These are phyloP conservation scores for Gossypium schwendimanii DNA, from an alignment of 441 rosid genomes.

Conservation along the genomic window DNA sequence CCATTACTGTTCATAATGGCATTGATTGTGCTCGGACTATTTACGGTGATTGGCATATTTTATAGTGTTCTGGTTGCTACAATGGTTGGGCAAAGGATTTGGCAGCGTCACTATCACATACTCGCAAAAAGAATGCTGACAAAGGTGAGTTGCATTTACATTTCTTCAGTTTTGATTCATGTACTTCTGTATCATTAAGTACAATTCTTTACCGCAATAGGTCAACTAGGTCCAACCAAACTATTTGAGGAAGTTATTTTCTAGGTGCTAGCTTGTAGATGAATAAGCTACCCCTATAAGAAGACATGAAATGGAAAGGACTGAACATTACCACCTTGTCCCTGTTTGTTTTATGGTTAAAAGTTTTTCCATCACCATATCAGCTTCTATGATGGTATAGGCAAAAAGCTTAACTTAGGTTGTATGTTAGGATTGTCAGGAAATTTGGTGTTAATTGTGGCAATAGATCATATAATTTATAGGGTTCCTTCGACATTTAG, in stretches of 20 bases:
- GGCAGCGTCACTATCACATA: slow-evolving; percentile 99
- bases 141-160: slow-evolving; percentile 50
- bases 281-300: not conserved
- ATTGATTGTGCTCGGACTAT: slow-evolving; percentile 76
- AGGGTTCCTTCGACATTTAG: not conserved
- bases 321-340: not conserved
- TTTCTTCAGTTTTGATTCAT: not conserved
- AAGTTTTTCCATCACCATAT: not conserved
- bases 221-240: not conserved
- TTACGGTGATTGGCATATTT: slow-evolving; percentile 92
- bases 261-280: not conserved
- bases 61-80: slow-evolving; percentile 97
- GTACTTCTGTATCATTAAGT: not conserved
- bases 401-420: not conserved
- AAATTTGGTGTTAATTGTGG: not conserved
- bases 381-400: not conserved
- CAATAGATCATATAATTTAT: not conserved
- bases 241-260: not conserved
- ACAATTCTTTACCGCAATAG: not conserved
- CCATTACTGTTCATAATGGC: slow-evolving; percentile 84
- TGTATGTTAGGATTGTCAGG: not conserved
- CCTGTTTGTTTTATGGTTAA: not conserved
- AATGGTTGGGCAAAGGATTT: slow-evolving; percentile 98
- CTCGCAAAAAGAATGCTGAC: slow-evolving; percentile 98
- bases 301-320: not conserved